Percentiles rank a stretch among this genome's conserved stretches.
Conservation (phyloP, 805 yeast genomes). For the Cyberlindnera galapagoensis region DNA sequence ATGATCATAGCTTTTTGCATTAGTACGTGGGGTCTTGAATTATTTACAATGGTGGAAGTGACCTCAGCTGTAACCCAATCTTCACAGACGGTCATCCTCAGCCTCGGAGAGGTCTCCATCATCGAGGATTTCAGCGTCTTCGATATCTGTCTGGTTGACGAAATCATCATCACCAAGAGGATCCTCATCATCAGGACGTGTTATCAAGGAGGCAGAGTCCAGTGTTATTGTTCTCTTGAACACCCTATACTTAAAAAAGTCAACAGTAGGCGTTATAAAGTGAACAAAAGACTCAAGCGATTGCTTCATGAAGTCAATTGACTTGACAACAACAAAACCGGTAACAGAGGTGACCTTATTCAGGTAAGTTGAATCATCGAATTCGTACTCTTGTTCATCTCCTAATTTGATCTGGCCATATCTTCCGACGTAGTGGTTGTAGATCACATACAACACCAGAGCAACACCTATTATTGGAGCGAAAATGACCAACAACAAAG, state of each 20-base stretch:
- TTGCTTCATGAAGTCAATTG: constrained; percentile 16
- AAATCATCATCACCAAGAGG: constrained; percentile 9
- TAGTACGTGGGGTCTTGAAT: too few species aligned
- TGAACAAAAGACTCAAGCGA: constrained; percentile 10
- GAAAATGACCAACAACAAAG: constrained; percentile 45
- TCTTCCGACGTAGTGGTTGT: constrained; percentile 72
- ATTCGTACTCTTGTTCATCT: constrained; percentile 67
- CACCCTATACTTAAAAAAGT: constrained; percentile 16
- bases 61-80: too few species aligned
- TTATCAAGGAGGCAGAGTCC: constrained; percentile 6
- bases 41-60: too few species aligned
- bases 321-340: constrained; percentile 28
- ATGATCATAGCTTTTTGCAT: too few species aligned
- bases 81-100: constrained; percentile 20
- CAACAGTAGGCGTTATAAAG: background rate
- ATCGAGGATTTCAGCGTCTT: constrained; percentile 23
- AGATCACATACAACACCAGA: constrained; percentile 60
- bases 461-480: constrained; percentile 50
- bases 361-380: constrained; percentile 50
- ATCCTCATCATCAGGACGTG: constrained; percentile 5
- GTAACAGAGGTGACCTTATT: constrained; percentile 38
- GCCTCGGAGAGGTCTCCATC: constrained; percentile 27
- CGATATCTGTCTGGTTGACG: constrained; percentile 12
- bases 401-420: constrained; percentile 86
- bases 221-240: constrained; percentile 15